Conservation (phyloP, 2,329 filamentous ascomycete genomes). For the Apiospora koreana region DNA sequence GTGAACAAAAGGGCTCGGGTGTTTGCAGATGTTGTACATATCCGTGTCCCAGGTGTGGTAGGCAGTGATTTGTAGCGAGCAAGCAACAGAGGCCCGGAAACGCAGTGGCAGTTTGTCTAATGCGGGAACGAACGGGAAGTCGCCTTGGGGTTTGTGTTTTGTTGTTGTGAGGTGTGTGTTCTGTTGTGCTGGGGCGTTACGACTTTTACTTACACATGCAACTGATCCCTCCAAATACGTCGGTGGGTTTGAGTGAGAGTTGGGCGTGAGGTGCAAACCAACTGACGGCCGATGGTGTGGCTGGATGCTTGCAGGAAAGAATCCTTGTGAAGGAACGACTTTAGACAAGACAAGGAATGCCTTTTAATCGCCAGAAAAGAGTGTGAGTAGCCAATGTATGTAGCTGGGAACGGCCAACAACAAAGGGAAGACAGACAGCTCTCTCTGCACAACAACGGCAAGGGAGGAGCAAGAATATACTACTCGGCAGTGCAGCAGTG, state of each 20-base stretch:
- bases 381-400: background rate
- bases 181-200: background rate
- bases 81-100: background rate
- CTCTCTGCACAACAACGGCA: background rate
- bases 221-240: background rate
- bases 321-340: slow-evolving; percentile 10
- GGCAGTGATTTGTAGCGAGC: background rate
- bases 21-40: slow-evolving; percentile 2
- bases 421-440: slow-evolving; percentile 1
- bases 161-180: background rate
- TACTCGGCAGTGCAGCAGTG: background rate
- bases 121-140: background rate
- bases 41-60: background rate
- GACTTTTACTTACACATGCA: slow-evolving; percentile 10
- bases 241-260: background rate
- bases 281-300: slow-evolving; percentile 5
- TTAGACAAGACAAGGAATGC: slow-evolving; percentile 7
- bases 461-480: slow-evolving; percentile 7
- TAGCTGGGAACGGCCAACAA: slow-evolving; percentile 9
- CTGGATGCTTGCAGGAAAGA: slow-evolving; percentile 5
- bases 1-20: slow-evolving; percentile 10
- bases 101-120: slow-evolving; percentile 4
- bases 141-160: background rate
- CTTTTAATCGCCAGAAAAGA: background rate
- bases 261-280: background rate